Evolutionary conservation across 2,329 filamentous ascomycete genomes (phyloP).

Genomic region (Exophiala mesophila): DNA sequence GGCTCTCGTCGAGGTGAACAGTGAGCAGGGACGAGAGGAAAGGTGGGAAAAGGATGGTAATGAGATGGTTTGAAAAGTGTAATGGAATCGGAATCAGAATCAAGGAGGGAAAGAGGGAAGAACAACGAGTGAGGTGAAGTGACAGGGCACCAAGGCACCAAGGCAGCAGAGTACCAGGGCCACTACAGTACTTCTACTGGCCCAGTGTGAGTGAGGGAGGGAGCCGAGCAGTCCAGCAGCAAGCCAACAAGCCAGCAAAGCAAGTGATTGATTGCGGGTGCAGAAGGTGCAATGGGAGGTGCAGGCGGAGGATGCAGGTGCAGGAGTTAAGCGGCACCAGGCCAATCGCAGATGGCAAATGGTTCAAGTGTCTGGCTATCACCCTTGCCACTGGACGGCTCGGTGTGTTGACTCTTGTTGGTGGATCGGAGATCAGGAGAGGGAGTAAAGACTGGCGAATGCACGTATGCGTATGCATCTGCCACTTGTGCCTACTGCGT

Average conservation of each 20-base stretch:
- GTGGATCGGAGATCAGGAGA: not conserved
- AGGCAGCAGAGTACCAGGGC: too few species aligned
- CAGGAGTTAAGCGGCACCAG: not conserved
- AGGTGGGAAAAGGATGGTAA: conserved; percentile 7
- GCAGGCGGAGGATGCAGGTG: not conserved
- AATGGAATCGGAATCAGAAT: conserved; percentile 3
- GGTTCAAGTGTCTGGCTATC: not conserved
- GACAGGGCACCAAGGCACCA: not conserved
- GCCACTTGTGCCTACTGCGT: too few species aligned
- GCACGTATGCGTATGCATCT: too few species aligned
- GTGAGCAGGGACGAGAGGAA: conserved; percentile 7
- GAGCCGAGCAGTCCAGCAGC: too few species aligned
- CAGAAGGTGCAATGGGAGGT: not conserved
- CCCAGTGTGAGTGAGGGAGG: too few species aligned
- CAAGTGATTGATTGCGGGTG: too few species aligned
- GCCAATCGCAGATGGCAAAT: not conserved
- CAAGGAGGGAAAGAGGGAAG: conserved; percentile 14
- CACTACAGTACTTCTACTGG: too few species aligned
- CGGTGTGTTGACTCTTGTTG: not conserved
- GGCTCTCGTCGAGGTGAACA: not conserved
- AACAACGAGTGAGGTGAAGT: not conserved
- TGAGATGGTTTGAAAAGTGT: conserved; percentile 9
- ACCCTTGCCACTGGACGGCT: not conserved
- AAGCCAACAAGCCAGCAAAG: too few species aligned
- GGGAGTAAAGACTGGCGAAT: too few species aligned